These are phyloP conservation scores for Elsinoe ampelina DNA, from an alignment of 2,329 filamentous ascomycete genomes.

Conservation along the genomic window DNA sequence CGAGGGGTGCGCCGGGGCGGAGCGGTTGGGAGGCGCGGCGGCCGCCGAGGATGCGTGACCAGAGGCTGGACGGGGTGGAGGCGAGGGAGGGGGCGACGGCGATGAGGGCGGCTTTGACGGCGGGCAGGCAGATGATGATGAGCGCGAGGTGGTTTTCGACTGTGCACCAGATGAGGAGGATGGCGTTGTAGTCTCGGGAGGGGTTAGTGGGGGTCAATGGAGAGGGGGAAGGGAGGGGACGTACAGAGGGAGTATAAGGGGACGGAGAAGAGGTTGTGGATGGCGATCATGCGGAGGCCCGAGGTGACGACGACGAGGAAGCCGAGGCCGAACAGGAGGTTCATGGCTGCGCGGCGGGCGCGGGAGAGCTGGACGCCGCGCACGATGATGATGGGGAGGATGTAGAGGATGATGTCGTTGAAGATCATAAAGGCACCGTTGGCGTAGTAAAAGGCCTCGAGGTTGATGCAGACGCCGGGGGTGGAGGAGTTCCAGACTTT, in stretches of 20 bases:
- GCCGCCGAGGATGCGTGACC: conserved; percentile 4
- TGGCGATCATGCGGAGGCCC: conserved; percentile 22
- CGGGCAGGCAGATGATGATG: conserved; percentile 29
- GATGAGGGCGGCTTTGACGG: conserved; percentile 22
- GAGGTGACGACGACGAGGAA: conserved; percentile 26
- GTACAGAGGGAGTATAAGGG: conserved; percentile 25
- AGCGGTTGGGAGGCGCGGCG: background rate
- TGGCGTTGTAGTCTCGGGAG: conserved; percentile 11
- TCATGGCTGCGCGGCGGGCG: conserved; percentile 28
- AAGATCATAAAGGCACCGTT: conserved; percentile 30
- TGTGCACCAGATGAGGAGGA: conserved; percentile 26
- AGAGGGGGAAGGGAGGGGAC: background rate
- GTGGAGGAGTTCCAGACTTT: conserved; percentile 26
- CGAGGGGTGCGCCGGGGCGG: conserved; percentile 1
- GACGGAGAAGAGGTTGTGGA: conserved; percentile 21
- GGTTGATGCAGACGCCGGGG: conserved; percentile 28
- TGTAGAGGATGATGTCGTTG: conserved; percentile 31
- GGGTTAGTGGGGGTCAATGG: background rate
- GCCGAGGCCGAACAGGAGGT: conserved; percentile 27
- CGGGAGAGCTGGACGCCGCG: conserved; percentile 27
- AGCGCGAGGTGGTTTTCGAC: conserved; percentile 31
- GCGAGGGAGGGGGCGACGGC: conserved; percentile 8
- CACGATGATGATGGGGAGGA: conserved; percentile 31
- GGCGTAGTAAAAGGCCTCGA: conserved; percentile 28
- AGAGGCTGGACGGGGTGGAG: background rate